Evolutionary conservation across 805 yeast species (phyloP).

Genomic region (Torulaspora quercuum): DNA sequence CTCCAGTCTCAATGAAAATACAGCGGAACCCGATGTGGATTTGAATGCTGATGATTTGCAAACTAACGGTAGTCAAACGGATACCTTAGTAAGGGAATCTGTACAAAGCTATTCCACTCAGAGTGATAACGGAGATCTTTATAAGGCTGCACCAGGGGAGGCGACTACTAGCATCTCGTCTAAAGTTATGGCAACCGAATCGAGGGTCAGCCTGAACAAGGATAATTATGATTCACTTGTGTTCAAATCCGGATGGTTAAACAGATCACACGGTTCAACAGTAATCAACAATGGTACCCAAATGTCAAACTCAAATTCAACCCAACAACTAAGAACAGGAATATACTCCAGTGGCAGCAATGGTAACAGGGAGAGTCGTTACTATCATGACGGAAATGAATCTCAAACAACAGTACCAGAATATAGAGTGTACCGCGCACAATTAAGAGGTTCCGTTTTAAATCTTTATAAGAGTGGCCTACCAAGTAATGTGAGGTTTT

Average conservation of each 20-base stretch:
- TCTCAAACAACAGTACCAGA: slow-evolving; percentile 28
- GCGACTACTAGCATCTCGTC: too few relatives aligned
- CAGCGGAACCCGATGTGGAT: slow-evolving; percentile 7
- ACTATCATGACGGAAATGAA: slow-evolving; percentile 19
- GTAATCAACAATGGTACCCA: slow-evolving; percentile 5
- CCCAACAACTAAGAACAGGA: slow-evolving; percentile 2
- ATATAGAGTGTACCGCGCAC: slow-evolving; percentile 54
- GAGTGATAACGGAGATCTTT: too few relatives aligned
- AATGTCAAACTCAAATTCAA: slow-evolving; percentile 3
- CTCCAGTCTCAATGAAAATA: slow-evolving; percentile 1
- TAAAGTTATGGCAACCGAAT: background rate
- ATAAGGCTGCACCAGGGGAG: too few relatives aligned
- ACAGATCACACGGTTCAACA: slow-evolving; percentile 41
- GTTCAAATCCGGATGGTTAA: slow-evolving; percentile 59
- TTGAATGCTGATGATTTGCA: background rate
- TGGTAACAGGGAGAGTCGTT: slow-evolving; percentile 28
- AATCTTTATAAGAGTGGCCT: slow-evolving; percentile 56
- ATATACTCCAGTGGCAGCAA: slow-evolving; percentile 4
- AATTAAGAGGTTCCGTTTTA: slow-evolving; percentile 64
- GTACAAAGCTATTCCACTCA: too few relatives aligned
- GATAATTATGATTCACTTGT: slow-evolving; percentile 40
- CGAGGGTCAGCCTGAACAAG: slow-evolving; percentile 16
- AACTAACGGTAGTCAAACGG: background rate
- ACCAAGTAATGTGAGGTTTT: slow-evolving; percentile 43
- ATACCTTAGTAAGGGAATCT: slow-evolving; percentile 4